These are phyloP conservation scores for Claviceps africana DNA, from an alignment of 2,329 filamentous ascomycete species.

Conservation along the genomic window DNA sequence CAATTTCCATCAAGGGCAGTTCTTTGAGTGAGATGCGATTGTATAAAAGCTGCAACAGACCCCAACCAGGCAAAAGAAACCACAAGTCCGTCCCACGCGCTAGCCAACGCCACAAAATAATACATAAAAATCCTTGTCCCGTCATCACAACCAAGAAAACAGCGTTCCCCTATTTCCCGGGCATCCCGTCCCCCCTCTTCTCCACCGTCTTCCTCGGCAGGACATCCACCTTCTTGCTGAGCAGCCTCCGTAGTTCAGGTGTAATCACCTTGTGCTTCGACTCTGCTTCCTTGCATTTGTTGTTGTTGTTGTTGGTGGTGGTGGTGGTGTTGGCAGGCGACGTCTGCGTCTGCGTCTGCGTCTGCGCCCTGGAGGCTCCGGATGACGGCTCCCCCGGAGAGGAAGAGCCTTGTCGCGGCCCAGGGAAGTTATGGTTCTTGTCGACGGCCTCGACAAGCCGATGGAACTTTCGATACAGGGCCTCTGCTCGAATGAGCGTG, in stretches of 20 bases:
- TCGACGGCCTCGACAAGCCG: slow-evolving; percentile 82
- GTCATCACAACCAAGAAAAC: neutral
- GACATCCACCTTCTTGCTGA: slow-evolving; percentile 34
- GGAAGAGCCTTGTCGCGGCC: slow-evolving; percentile 20
- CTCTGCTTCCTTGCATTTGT: slow-evolving; percentile 23
- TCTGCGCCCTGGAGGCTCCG: neutral
- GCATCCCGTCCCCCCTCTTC: slow-evolving; percentile 23
- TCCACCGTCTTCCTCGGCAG: slow-evolving; percentile 24
- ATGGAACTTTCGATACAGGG: slow-evolving; percentile 77
- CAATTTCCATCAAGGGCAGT: no score
- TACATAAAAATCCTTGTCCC: neutral
- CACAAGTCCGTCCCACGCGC: neutral
- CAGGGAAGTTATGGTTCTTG: slow-evolving; percentile 75
- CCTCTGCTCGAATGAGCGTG: slow-evolving; percentile 76
- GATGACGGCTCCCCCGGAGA: slow-evolving; percentile 6
- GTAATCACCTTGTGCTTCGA: slow-evolving; percentile 34
- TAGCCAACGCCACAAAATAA: neutral
- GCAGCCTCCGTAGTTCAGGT: slow-evolving; percentile 39
- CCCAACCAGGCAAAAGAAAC: neutral
- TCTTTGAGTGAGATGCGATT: no score
- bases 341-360: neutral
- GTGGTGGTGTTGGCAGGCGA: no score
- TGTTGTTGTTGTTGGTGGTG: slow-evolving; percentile 11
- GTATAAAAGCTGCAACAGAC: neutral
- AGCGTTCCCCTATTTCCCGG: slow-evolving; percentile 15